phyloP scores from a whole-genome alignment of 2,329 filamentous ascomycete genomes.

The Fusarium concolor region DNA sequence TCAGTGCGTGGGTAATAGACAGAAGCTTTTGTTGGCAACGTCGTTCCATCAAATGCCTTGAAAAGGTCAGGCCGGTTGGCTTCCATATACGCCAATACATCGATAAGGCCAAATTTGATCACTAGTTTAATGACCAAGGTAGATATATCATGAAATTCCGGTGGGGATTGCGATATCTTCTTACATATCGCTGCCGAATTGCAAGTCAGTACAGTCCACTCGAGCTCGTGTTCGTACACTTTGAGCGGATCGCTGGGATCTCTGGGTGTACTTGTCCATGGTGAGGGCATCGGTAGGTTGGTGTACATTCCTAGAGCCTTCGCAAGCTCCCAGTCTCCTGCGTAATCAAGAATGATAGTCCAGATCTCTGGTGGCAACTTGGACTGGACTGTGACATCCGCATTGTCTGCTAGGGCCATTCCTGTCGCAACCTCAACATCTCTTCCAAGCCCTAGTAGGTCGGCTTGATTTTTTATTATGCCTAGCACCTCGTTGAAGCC shows the following conservation, averaged over 20 bases:
- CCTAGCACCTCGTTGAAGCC: slow-evolving; percentile 78
- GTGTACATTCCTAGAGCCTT: slow-evolving; percentile 84
- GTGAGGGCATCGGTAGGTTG: slow-evolving; percentile 75
- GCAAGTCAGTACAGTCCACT: slow-evolving; percentile 84
- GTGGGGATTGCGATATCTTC: slow-evolving; percentile 77
- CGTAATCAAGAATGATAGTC: slow-evolving; percentile 86
- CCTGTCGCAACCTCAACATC: slow-evolving; percentile 70
- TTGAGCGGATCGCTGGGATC: slow-evolving; percentile 73
- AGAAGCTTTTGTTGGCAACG: slow-evolving; percentile 88
- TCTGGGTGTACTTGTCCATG: slow-evolving; percentile 74
- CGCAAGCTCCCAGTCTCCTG: slow-evolving; percentile 91
- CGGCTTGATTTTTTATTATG: slow-evolving; percentile 81
- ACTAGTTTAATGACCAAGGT: slow-evolving; percentile 87
- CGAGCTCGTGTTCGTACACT: slow-evolving; percentile 80
- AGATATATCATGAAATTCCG: slow-evolving; percentile 77
- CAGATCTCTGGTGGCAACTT: slow-evolving; percentile 86
- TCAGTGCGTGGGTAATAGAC: slow-evolving; percentile 85
- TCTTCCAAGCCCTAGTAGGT: slow-evolving; percentile 78
- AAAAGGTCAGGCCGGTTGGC: slow-evolving; percentile 77
- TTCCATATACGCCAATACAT: slow-evolving; percentile 77
- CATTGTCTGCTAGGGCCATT: slow-evolving; percentile 51
- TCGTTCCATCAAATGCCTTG: slow-evolving; percentile 85
- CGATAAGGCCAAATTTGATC: slow-evolving; percentile 88
- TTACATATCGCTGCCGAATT: slow-evolving; percentile 77
- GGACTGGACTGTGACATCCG: slow-evolving; percentile 51